Percentiles rank a stretch among this genome's conserved stretches.
These are phyloP conservation scores for Aleurites moluccanus DNA, from an alignment of 441 rosid species.

Conservation along the genomic window DNA sequence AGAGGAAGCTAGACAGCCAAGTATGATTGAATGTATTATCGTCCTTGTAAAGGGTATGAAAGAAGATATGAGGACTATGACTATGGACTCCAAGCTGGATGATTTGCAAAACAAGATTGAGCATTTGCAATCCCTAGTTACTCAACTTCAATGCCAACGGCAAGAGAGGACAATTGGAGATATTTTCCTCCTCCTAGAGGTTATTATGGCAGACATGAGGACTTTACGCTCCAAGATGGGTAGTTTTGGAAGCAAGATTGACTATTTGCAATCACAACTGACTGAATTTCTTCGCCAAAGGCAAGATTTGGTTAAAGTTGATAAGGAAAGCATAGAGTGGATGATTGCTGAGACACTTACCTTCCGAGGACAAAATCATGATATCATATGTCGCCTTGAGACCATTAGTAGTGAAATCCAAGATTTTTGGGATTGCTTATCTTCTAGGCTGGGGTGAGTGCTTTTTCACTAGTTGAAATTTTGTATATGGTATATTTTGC, in stretches of 20 bases:
- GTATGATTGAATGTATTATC: background rate
- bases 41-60: slow-evolving; percentile 9
- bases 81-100: slow-evolving; percentile 1
- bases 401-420: slow-evolving; percentile 9
- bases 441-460: slow-evolving; percentile 4
- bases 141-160: background rate
- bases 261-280: background rate
- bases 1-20: background rate
- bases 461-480: background rate
- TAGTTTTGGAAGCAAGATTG: background rate
- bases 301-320: background rate
- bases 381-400: background rate
- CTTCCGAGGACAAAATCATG: background rate
- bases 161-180: slow-evolving; percentile 2
- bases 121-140: background rate
- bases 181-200: slow-evolving; percentile 12
- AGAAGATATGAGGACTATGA: slow-evolving; percentile 14
- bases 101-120: background rate
- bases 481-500: background rate
- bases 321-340: slow-evolving; percentile 1
- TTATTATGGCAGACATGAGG: slow-evolving; percentile 11
- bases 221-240: slow-evolving; percentile 9
- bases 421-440: slow-evolving; percentile 19
- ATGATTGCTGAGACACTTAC: slow-evolving; percentile 9
- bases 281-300: background rate